Percentiles rank a stretch among this genome's conserved stretches.
Conservation (phyloP, 257 asterid genomes). For the Solanum pinnatisectum region DNA sequence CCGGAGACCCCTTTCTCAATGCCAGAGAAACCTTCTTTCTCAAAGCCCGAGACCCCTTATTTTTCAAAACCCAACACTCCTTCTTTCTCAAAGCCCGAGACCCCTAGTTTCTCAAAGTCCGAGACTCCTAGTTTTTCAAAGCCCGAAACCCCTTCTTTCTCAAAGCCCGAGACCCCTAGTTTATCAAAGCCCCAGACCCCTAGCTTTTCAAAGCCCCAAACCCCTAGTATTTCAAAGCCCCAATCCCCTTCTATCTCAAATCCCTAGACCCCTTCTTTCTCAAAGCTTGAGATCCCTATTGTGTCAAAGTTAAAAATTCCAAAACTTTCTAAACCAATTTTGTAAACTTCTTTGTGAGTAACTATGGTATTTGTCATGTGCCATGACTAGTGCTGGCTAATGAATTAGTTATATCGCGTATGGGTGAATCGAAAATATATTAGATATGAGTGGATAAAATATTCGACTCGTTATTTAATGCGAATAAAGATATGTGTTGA, state of each 20-base stretch:
- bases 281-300: background rate
- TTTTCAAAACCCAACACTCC: too few species aligned
- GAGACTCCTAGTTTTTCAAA: background rate
- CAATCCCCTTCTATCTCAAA: background rate
- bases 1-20: background rate
- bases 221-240: background rate
- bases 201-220: too few species aligned
- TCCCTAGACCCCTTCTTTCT: background rate
- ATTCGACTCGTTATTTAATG: background rate
- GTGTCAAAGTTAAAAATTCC: background rate
- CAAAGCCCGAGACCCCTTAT: background rate
- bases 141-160: too few species aligned
- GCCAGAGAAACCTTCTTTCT: background rate
- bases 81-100: background rate
- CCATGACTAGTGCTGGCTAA: background rate
- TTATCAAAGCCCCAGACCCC: too few species aligned
- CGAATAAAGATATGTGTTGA: background rate
- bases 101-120: background rate
- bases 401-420: background rate
- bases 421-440: background rate
- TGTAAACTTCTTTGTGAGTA: background rate
- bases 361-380: background rate
- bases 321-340: background rate
- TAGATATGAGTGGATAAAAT: background rate
- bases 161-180: too few species aligned